phyloP scores from a whole-genome alignment of 1,139 yeast genomes.

The Geotrichum histeridarum region DNA sequence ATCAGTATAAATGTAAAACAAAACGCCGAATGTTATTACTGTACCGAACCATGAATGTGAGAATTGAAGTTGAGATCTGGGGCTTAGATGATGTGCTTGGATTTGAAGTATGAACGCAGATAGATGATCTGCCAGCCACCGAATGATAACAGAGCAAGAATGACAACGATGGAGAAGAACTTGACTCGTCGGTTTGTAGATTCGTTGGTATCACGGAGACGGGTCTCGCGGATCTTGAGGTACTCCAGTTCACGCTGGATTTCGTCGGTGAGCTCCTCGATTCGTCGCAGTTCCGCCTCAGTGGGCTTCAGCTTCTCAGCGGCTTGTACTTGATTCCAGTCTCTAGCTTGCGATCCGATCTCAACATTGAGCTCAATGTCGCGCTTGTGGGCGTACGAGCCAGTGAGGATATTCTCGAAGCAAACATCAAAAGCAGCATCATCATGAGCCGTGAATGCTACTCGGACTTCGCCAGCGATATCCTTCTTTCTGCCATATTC shows the following conservation, averaged over 20 bases:
- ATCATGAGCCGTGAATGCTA: constrained; percentile 79
- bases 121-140: constrained; percentile 92
- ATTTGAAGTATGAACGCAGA: constrained; percentile 86
- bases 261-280: constrained; percentile 80
- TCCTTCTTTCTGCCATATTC: constrained; percentile 39
- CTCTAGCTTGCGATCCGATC: constrained; percentile 94
- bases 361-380: constrained; percentile 86
- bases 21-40: neutral
- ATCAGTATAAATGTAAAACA: too few species aligned
- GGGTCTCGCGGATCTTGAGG: constrained; percentile 79
- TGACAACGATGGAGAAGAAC: constrained; percentile 68
- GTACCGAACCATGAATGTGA: neutral
- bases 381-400: constrained; percentile 31
- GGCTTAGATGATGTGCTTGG: constrained; percentile 77
- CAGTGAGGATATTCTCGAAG: constrained; percentile 59
- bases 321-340: constrained; percentile 93
- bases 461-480: constrained; percentile 56
- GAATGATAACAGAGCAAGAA: constrained; percentile 64
- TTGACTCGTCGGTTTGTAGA: constrained; percentile 78
- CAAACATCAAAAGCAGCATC: constrained; percentile 88
- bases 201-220: constrained; percentile 94
- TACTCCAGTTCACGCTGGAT: constrained; percentile 72
- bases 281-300: constrained; percentile 78
- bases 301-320: constrained; percentile 88
- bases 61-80: neutral